Base-by-base conservation (phyloP, 2,329 filamentous ascomycete genomes). In the Falciphora oryzae region DNA sequence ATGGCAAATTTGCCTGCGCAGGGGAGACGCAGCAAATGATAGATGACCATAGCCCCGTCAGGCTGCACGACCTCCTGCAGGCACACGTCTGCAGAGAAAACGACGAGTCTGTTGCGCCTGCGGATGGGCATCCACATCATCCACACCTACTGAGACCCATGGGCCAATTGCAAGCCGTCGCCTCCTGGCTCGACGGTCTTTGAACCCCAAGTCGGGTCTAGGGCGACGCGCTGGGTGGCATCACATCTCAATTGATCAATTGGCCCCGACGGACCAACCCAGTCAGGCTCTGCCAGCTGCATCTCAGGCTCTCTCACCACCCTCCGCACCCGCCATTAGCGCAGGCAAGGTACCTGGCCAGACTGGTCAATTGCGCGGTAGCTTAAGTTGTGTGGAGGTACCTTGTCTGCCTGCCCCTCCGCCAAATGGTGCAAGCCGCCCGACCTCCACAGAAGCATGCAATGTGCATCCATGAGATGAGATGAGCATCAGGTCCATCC, bases 1-100 rank as follows among this genome's bases (percentile, higher is more conserved):
- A 44, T 7, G 44, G 44, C 44, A 53, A 53, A 53, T 53, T 22
- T 53, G n/a, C 44, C 44, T 10, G 44, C 7, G 16, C 38, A 44
- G 38, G 38, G 38, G 38, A 5, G 18, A 44, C 7, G 44, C 22
- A 53, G 44, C 44, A 53, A 53, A 53, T 53, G 44, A 53, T 11
- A n/a, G 44, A n/a, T 53, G 44, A 53, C 44, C 44, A 53, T 53
- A n/a, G 44, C 44, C 44, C 44, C 44, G 44, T 53, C 22, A n/a
- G 44, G n/a, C 44, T 22, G 44, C 44, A n/a, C 44, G 44, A 53
- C 31, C 29, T 31, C 13, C 27, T 60, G 58, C 58, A 60, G 58
- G 58, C 58, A 60, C 58, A 60, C 58, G 18, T 22, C 25, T 58
- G 57, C 58, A 35, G 22, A 53, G 22, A 53, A 53, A 22, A 53